Percentiles rank a stretch among this genome's conserved stretches.
Evolutionary conservation across 176 grass and related monocot genomes (phyloP).

Genomic region (Ensete glaucum): DNA sequence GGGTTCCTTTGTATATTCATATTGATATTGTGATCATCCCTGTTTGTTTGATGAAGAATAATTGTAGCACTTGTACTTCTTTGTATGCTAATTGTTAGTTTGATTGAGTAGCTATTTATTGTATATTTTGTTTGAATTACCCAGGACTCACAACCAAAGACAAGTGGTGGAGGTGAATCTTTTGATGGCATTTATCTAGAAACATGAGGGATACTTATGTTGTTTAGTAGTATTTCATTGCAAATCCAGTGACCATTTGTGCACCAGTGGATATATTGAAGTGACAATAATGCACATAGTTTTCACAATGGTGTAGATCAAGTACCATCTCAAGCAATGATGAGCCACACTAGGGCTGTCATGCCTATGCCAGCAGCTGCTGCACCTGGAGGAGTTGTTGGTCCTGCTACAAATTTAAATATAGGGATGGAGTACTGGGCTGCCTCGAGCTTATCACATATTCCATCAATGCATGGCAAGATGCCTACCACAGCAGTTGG

Average conservation of each 20-base stretch:
- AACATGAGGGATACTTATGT: neutral
- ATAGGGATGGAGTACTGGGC: slow-evolving; percentile 88
- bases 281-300: slow-evolving; percentile 19
- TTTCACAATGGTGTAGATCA: slow-evolving; percentile 52
- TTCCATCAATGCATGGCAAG: slow-evolving; percentile 40
- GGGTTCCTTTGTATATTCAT: neutral
- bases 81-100: slow-evolving; percentile 3
- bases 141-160: slow-evolving; percentile 55
- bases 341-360: slow-evolving; percentile 39
- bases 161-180: slow-evolving; percentile 50
- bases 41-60: neutral
- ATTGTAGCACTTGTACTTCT: neutral
- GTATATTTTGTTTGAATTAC: slow-evolving; percentile 15
- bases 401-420: slow-evolving; percentile 68
- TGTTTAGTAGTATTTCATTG: slow-evolving; percentile 15
- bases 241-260: slow-evolving; percentile 11
- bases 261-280: slow-evolving; percentile 25
- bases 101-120: slow-evolving; percentile 14
- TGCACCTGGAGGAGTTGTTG: slow-evolving; percentile 27
- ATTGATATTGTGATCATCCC: neutral
- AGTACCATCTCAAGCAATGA: slow-evolving; percentile 38
- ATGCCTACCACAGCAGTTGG: slow-evolving; percentile 31
- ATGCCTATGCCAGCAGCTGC: slow-evolving; percentile 51
- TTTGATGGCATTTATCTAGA: slow-evolving; percentile 44
- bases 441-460: slow-evolving; percentile 32